Evolutionary conservation across 2,329 filamentous ascomycete species (phyloP), one percentile per base, ranked within the genome.

Genomic region (Trichoderma lentiforme): DNA sequence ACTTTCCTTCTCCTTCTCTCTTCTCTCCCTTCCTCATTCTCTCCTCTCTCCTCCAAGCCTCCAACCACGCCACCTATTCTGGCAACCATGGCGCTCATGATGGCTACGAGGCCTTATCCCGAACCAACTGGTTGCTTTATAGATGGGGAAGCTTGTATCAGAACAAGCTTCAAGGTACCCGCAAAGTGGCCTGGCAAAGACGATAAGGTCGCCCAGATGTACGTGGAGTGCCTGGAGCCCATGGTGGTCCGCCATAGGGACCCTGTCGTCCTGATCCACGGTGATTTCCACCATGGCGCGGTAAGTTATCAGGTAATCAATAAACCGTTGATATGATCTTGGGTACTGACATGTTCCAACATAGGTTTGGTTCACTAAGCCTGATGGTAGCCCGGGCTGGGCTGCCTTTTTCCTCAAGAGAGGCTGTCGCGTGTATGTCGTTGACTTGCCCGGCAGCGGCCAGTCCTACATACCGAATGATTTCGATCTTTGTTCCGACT

Each of bases 311-410:
- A 60, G 18, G 15, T 9, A 56, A 12, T 36, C 58, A 30, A 21
- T 24, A 18, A 24, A 15, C 12, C 18, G 12, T 28, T 9, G 43
- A 47, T 21, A 26, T 3, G 21, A 6, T 8, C n/a, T 6, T 8
- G 24, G 21, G n/a, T 4, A 26, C 39, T 64, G 5, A 62, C 67
- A 51, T 7, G 28, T n/a, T 26, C 15, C 30, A n/a, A 28, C 9
- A 51, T 63, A 83, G 81, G 76, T 82, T 62, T 85, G 81, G 80
- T 75, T 83, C 15, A 82, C 82, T 47, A 88, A 85, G 21, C 85
- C 86, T 6, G 84, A 87, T 70, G 81, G 82, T 15, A 75, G 79
- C 2, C 78, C 79, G 1, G 85, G 85, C 9, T 87, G 85, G 85
- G 82, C 84, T 0, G 81, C 81, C 0, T 83, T 78, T 67, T 87